Conservation (phyloP, 192 early-diverging fungal species). For the Coemansia sp. region DNA sequence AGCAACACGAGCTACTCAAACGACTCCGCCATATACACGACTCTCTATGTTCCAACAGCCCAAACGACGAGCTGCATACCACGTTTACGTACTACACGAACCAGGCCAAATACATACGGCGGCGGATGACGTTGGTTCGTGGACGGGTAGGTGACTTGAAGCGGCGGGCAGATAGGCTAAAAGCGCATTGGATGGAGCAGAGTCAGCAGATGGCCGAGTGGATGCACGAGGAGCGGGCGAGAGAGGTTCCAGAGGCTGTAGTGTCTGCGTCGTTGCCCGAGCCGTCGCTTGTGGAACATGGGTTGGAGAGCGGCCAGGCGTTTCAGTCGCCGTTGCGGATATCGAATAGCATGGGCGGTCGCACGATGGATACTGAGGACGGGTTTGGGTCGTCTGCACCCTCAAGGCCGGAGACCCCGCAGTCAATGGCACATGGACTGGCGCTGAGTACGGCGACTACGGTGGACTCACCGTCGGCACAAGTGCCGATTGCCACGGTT, state of each 20-base stretch:
- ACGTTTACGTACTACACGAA: constrained; percentile 41
- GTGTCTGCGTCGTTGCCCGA: constrained; percentile 3
- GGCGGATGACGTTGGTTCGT: constrained; percentile 43
- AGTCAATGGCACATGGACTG: constrained; percentile 4
- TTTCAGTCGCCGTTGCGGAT: constrained; percentile 9
- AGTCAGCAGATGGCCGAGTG: constrained; percentile 29
- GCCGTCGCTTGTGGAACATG: not conserved
- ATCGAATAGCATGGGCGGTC: constrained; percentile 1
- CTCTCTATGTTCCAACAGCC: constrained; percentile 14
- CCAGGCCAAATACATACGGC: constrained; percentile 35
- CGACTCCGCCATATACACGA: constrained; percentile 17
- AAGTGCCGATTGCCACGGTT: constrained; percentile 17
- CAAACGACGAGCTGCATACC: constrained; percentile 24
- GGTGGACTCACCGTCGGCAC: not conserved
- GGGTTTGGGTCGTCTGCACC: not conserved
- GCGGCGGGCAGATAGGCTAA: constrained; percentile 36
- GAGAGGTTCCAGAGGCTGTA: constrained; percentile 21
- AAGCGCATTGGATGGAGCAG: constrained; percentile 32
- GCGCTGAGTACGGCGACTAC: constrained; percentile 14
- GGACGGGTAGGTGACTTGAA: constrained; percentile 31
- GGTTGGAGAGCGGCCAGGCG: not conserved
- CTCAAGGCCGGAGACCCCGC: constrained; percentile 13
- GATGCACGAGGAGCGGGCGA: constrained; percentile 27
- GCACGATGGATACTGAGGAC: not conserved
- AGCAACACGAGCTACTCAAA: constrained; percentile 25